Evolutionary conservation across 1,139 yeast species (phyloP).

Genomic region (Spathaspora sp.): DNA sequence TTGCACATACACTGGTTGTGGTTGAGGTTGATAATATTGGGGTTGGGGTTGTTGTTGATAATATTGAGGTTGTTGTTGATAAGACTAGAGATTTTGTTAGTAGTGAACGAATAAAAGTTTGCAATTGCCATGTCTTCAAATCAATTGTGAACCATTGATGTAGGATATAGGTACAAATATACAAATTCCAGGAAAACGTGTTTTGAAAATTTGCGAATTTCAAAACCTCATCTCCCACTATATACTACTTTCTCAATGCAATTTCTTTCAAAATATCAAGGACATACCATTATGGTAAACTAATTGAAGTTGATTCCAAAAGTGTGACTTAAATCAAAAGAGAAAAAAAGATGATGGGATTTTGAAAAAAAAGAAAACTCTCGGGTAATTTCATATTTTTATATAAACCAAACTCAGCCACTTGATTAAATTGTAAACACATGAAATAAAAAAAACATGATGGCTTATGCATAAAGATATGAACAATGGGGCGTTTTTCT

Average conservation of each 20-base stretch:
- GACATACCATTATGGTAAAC: neutral
- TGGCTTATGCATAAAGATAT: neutral
- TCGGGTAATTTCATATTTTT: neutral
- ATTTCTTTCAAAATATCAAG: neutral
- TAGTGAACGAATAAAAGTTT: neutral
- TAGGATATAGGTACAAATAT: too few relatives aligned
- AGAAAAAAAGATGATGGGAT: neutral
- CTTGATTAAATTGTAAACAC: neutral
- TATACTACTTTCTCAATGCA: too few relatives aligned
- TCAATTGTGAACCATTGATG: too few relatives aligned
- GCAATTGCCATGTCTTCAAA: too few relatives aligned
- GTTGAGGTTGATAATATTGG: conserved; percentile 36
- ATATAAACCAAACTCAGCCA: neutral
- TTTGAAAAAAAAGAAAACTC: neutral
- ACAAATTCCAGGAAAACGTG: too few relatives aligned
- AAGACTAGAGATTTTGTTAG: conserved; percentile 13
- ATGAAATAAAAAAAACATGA: neutral
- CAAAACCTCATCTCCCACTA: too few relatives aligned
- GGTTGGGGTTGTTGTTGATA: conserved; percentile 35
- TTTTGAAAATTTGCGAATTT: too few relatives aligned
- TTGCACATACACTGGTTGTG: conserved; percentile 43
- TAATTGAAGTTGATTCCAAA: neutral
- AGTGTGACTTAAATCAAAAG: neutral
- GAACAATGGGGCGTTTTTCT: too few relatives aligned
- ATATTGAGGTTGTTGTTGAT: conserved; percentile 39